Base-by-base conservation (phyloP, 1,139 yeast species). In the Kluyveromyces sp. region DNA sequence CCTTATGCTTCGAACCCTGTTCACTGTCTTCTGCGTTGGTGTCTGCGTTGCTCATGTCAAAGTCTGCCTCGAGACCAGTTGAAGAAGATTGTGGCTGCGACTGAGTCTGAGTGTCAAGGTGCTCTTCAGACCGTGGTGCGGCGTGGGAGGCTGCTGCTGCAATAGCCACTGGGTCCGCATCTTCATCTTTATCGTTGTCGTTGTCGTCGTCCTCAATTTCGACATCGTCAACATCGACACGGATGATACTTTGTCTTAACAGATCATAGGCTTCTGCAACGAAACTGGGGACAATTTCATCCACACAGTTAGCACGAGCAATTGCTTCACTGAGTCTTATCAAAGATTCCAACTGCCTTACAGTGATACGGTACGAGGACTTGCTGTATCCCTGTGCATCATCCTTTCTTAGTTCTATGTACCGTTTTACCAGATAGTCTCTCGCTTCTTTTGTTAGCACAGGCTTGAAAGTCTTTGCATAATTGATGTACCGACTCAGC, bases 251-350 rank as follows among this genome's bases (percentile, higher is more conserved):
- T 65, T 87, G 95, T 58, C 94, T 80, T 55, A 92, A 72, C 48
- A 92, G 70, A 56, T 85, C 94, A 63, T 84, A 89, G 0, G 98
- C 98, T 61, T 94, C 98, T 2, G 89, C 84, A 36, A 92, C 97
- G 63, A 88, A 85, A 34, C 77, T 75, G 20, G 95, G 88, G 0
- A 94, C 81, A 47, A 94, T 86, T 47, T 78, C 86, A 52, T 86
- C 94, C 9, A 92, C 84, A 67, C 98, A 92, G 64, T 92, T 92
- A 33, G 98, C 96, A 54, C 96, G 77, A 1, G 98, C 98, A 66
- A 92, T 92, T 1, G 96, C 98, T 65, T 92, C 99, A 8, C 94
- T 81, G 50, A 92, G 73, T 61, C 99, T 77, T 51, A 92, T 83
- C 88, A 92, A 78, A 42, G 88, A 85, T 66, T 92, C 99, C 56